phyloP scores from a whole-genome alignment of 2,329 filamentous ascomycete species.

The Fusarium drepaniforme region DNA sequence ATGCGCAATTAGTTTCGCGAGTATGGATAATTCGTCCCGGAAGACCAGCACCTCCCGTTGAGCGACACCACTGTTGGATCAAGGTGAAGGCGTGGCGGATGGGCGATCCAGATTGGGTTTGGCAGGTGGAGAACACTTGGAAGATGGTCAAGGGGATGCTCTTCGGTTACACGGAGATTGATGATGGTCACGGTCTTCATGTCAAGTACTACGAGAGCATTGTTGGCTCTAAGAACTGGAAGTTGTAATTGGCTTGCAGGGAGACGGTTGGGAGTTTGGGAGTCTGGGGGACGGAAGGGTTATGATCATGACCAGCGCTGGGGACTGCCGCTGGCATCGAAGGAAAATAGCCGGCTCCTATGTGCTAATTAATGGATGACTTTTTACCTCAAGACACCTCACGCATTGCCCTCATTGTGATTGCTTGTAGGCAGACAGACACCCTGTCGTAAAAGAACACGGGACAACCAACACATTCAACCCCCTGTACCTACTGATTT shows the following conservation, averaged over 20 bases:
- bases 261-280: neutral
- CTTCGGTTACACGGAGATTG: neutral
- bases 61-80: conserved; percentile 2
- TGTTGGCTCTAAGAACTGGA: neutral
- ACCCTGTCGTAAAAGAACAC: too few relatives aligned
- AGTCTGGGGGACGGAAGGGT: neutral
- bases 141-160: neutral
- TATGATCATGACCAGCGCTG: too few relatives aligned
- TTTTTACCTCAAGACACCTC: neutral
- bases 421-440: neutral
- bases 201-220: neutral
- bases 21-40: neutral
- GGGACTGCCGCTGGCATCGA: neutral
- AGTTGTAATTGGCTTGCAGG: neutral
- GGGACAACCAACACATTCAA: too few relatives aligned
- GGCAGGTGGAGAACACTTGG: neutral
- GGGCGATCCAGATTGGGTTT: neutral
- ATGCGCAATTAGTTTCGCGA: neutral
- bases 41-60: neutral
- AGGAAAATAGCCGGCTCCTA: neutral
- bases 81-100: neutral
- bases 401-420: neutral
- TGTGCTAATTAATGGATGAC: neutral
- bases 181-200: neutral
- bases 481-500: too few relatives aligned